Conservation (phyloP, 371 early-diverging fungal genomes). For the Amoeboradix gromovi region DNA sequence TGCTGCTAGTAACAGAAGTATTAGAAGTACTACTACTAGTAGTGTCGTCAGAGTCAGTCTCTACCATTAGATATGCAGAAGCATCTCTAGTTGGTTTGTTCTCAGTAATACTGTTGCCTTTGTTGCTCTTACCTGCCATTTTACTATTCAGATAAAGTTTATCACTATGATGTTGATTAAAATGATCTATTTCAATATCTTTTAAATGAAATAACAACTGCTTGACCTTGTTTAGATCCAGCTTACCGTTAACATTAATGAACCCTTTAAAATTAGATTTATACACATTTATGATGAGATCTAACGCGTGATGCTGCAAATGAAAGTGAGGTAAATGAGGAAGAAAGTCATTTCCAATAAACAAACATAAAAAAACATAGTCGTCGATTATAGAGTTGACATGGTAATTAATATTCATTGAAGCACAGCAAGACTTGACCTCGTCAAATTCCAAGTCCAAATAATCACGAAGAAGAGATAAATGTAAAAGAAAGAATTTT, state of each 20-base stretch:
- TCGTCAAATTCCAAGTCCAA: constrained; percentile 46
- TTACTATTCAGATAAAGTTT: not conserved
- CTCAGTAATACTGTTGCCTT: too few relatives aligned
- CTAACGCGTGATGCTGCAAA: constrained; percentile 87
- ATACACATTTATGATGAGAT: constrained; percentile 58
- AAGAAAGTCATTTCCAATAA: constrained; percentile 98
- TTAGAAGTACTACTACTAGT: too few relatives aligned
- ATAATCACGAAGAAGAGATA: constrained; percentile 68
- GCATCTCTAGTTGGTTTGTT: too few relatives aligned
- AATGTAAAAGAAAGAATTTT: constrained; percentile 65
- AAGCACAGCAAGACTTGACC: constrained; percentile 21
- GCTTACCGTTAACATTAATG: not conserved
- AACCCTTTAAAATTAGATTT: not conserved
- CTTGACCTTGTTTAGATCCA: not conserved
- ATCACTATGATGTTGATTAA: not conserved
- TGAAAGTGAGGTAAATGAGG: constrained; percentile 93
- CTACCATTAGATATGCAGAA: too few relatives aligned
- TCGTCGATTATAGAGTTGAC: constrained; percentile 86
- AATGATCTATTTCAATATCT: not conserved
- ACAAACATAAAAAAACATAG: constrained; percentile 95
- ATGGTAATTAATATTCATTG: constrained; percentile 33
- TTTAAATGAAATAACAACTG: not conserved
- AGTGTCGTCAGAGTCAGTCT: too few relatives aligned
- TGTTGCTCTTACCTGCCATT: too few relatives aligned
- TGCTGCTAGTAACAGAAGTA: too few relatives aligned